Percentiles rank a stretch among this genome's conserved stretches.
Conservation (phyloP, 768 basidiomycete species). For the Panellus pusillus region DNA sequence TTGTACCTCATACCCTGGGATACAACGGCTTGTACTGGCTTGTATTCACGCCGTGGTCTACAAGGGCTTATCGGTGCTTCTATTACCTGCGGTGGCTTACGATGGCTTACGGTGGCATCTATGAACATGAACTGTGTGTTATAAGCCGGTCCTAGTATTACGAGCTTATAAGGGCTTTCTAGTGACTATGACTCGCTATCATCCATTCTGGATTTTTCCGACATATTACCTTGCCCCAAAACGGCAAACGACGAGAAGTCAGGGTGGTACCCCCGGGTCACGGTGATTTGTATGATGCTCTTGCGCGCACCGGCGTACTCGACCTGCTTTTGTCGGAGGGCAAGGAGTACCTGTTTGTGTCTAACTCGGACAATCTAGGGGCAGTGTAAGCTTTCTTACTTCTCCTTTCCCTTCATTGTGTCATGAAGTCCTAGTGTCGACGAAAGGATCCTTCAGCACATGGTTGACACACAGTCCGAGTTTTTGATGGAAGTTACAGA, state of each 20-base stretch:
- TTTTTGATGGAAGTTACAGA: conserved; percentile 96
- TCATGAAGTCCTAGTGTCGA: conserved; percentile 54
- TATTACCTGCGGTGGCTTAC: too few relatives aligned
- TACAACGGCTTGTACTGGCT: too few relatives aligned
- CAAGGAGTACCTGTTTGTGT: conserved; percentile 96
- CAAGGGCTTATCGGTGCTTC: too few relatives aligned
- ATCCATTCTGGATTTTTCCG: too few relatives aligned
- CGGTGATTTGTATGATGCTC: conserved; percentile 92
- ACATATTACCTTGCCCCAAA: conserved; percentile 79
- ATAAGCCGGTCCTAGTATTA: too few relatives aligned
- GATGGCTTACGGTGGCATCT: too few relatives aligned
- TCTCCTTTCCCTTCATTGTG: not conserved
- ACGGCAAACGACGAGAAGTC: conserved; percentile 79
- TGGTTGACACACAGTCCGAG: conserved; percentile 81
- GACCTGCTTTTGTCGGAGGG: conserved; percentile 87
- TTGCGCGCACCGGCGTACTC: conserved; percentile 85
- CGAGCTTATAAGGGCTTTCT: too few relatives aligned
- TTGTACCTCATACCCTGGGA: too few relatives aligned
- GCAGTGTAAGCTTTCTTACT: conserved; percentile 61
- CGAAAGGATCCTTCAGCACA: conserved; percentile 79
- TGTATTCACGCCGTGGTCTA: too few relatives aligned
- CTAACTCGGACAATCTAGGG: conserved; percentile 96
- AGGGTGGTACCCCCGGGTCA: conserved; percentile 98
- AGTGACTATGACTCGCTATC: too few relatives aligned
- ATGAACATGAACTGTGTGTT: too few relatives aligned